Evolutionary conservation across 2,329 filamentous ascomycete species (phyloP).

Genomic region (Annulohypoxylon truncatum): DNA sequence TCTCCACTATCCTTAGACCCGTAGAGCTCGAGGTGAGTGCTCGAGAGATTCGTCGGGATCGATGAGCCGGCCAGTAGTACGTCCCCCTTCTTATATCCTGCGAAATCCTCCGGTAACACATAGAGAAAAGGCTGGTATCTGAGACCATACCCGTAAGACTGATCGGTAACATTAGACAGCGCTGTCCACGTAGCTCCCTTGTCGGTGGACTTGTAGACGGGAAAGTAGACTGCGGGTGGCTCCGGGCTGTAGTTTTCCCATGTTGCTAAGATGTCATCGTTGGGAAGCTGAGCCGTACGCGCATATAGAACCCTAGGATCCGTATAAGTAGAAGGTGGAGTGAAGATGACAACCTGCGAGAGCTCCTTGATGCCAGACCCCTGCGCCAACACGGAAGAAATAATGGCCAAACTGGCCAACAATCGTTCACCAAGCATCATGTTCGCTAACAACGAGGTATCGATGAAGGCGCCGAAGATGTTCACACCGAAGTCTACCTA

Average conservation of each 20-base stretch:
- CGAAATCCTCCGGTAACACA: conserved; percentile 68
- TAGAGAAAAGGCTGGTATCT: conserved; percentile 78
- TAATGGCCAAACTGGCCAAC: conserved; percentile 26
- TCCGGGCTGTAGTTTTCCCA: conserved; percentile 69
- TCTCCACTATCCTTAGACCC: conserved; percentile 69
- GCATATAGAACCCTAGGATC: conserved; percentile 59
- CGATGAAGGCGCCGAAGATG: background rate
- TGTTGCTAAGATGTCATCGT: conserved; percentile 62
- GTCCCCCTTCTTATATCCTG: conserved; percentile 69
- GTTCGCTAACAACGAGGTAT: background rate
- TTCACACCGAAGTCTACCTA: conserved; percentile 10
- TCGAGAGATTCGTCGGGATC: conserved; percentile 68
- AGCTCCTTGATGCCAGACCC: conserved; percentile 27
- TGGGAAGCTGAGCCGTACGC: conserved; percentile 57
- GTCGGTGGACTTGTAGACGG: conserved; percentile 65
- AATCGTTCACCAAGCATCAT: conserved; percentile 27
- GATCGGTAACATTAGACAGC: conserved; percentile 71
- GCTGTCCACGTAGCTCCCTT: conserved; percentile 70
- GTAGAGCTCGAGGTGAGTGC: conserved; percentile 77
- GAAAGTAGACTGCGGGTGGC: conserved; percentile 66
- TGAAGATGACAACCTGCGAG: conserved; percentile 50
- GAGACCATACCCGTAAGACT: conserved; percentile 72
- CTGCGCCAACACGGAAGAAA: conserved; percentile 1
- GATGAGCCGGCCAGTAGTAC: conserved; percentile 71
- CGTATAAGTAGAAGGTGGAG: conserved; percentile 57